phyloP scores from a whole-genome alignment of 2,329 filamentous ascomycete species.

The Pseudogymnoascus sp. region DNA sequence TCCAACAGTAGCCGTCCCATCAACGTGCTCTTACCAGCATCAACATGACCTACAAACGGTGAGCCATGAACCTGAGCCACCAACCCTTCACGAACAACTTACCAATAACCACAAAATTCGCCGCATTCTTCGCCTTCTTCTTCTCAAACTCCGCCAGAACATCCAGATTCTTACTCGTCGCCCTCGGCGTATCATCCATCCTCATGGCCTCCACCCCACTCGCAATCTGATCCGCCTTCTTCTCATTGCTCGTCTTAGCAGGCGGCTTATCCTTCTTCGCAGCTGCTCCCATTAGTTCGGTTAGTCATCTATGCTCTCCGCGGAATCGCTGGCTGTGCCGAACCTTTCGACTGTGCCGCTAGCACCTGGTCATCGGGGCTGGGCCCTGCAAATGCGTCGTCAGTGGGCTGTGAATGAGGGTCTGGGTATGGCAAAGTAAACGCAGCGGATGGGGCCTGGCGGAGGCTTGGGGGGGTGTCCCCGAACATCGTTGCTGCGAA shows the following conservation, averaged over 20 bases:
- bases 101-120: conserved; percentile 92
- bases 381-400: conserved; percentile 67
- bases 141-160: conserved; percentile 76
- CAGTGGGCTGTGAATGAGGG: conserved; percentile 35
- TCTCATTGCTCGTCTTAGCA: conserved; percentile 33
- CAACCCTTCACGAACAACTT: conserved; percentile 29
- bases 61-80: background rate
- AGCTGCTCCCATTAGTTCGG: conserved; percentile 29
- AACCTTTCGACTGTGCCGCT: conserved; percentile 84
- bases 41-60: conserved; percentile 68
- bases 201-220: conserved; percentile 40
- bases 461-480: conserved; percentile 16
- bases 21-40: conserved; percentile 93
- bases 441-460: conserved; percentile 17
- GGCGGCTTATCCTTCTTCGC: conserved; percentile 32
- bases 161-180: conserved; percentile 72
- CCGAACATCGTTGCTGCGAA: conserved; percentile 40
- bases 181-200: conserved; percentile 47
- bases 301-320: conserved; percentile 20
- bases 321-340: conserved; percentile 34
- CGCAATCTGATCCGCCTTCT: conserved; percentile 37
- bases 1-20: conserved; percentile 94
- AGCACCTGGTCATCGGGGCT: conserved; percentile 89
- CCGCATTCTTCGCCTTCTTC: conserved; percentile 66
- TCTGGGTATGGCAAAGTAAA: conserved; percentile 36